phyloP scores from a whole-genome alignment of 148 eudicot species.

The Nepenthes mirabilis region DNA sequence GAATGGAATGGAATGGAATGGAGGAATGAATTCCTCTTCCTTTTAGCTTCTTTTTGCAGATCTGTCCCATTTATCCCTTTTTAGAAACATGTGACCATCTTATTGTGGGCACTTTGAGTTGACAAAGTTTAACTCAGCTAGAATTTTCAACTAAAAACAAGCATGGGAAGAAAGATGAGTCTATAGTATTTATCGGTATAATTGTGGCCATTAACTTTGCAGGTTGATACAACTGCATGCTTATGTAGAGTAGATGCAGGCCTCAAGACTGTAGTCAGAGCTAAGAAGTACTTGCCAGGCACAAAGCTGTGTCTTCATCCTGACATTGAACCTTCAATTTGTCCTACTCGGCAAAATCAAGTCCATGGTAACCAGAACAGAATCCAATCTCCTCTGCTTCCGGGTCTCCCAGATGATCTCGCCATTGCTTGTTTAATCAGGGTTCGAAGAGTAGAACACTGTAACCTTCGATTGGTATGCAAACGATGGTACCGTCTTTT shows the following conservation, averaged over 20 bases:
- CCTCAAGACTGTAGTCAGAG: constrained; percentile 69
- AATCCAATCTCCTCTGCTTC: constrained; percentile 65
- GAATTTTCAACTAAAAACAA: too few species aligned
- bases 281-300: constrained; percentile 76
- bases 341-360: constrained; percentile 66
- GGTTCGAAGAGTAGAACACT: constrained; percentile 68
- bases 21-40: too few species aligned
- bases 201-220: constrained; percentile 6
- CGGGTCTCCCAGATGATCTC: constrained; percentile 88
- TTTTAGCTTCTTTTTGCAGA: too few species aligned
- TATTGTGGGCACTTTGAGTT: too few species aligned
- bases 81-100: too few species aligned
- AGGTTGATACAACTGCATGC: constrained; percentile 90
- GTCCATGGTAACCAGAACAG: constrained; percentile 51
- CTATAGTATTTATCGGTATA: too few species aligned
- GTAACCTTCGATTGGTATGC: constrained; percentile 72
- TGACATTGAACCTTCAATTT: constrained; percentile 61
- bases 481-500: constrained; percentile 87
- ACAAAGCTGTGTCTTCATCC: constrained; percentile 75
- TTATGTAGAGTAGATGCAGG: constrained; percentile 82
- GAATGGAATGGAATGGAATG: too few species aligned
- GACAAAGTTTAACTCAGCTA: too few species aligned
- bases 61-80: too few species aligned
- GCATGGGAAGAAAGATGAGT: too few species aligned
- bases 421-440: constrained; percentile 91